These are phyloP conservation scores for Huntiella bhutanensis DNA, from an alignment of 2,329 filamentous ascomycete genomes.

Conservation along the genomic window DNA sequence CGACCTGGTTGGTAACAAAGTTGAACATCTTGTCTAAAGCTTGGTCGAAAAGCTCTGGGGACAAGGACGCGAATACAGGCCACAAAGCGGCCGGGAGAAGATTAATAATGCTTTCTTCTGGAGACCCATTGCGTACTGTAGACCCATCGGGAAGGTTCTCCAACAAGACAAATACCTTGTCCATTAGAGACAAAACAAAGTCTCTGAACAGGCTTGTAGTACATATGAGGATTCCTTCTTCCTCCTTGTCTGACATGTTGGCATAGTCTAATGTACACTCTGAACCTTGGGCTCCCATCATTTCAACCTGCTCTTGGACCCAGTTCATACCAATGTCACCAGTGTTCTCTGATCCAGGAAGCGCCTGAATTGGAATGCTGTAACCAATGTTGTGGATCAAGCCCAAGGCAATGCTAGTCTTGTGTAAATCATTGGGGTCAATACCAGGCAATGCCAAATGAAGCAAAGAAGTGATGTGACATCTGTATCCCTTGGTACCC, in stretches of 20 bases:
- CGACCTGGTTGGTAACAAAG: slow-evolving; percentile 84
- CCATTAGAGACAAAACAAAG: slow-evolving; percentile 76
- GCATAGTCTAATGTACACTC: slow-evolving; percentile 73
- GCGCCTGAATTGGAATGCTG: slow-evolving; percentile 77
- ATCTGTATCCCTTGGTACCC: slow-evolving; percentile 85
- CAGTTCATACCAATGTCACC: slow-evolving; percentile 66
- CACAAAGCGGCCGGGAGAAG: slow-evolving; percentile 81
- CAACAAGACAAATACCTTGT: slow-evolving; percentile 83
- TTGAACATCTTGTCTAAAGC: slow-evolving; percentile 79
- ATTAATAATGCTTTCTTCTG: slow-evolving; percentile 94
- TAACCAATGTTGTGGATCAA: slow-evolving; percentile 94
- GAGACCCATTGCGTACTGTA: slow-evolving; percentile 71
- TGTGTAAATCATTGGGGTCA: slow-evolving; percentile 92
- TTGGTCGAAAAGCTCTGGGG: slow-evolving; percentile 81
- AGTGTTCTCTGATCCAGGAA: slow-evolving; percentile 42
- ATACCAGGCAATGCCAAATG: slow-evolving; percentile 86
- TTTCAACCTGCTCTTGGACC: slow-evolving; percentile 85
- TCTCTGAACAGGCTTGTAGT: slow-evolving; percentile 89
- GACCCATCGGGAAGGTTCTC: slow-evolving; percentile 90
- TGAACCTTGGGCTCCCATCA: slow-evolving; percentile 76
- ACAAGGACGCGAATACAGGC: slow-evolving; percentile 75
- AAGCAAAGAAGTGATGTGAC: slow-evolving; percentile 85
- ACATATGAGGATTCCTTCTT: slow-evolving; percentile 73
- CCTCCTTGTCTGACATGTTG: slow-evolving; percentile 68
- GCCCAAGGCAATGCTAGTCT: slow-evolving; percentile 83